phyloP scores from a whole-genome alignment of 768 basidiomycete species.

The Terana coerulea region DNA sequence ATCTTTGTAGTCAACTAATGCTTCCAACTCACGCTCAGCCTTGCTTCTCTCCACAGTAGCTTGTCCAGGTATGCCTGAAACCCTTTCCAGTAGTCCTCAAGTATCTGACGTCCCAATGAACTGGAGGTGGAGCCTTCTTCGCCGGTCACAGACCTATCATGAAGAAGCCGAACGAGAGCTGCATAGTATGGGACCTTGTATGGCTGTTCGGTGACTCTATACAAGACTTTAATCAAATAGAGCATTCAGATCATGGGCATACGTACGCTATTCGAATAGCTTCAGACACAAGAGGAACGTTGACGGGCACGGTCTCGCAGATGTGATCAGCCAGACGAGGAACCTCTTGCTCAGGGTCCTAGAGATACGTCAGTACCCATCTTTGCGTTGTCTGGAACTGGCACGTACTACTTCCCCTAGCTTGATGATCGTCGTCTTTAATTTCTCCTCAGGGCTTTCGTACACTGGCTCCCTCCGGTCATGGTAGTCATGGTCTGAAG shows the following conservation, averaged over 20 bases:
- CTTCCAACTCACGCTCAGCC: slow-evolving; percentile 65
- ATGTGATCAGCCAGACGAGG: slow-evolving; percentile 64
- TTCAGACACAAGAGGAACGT: slow-evolving; percentile 64
- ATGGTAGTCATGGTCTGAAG: slow-evolving; percentile 52
- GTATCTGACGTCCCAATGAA: slow-evolving; percentile 62
- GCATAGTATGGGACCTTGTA: slow-evolving; percentile 93
- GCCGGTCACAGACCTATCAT: slow-evolving; percentile 42
- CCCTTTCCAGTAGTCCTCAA: slow-evolving; percentile 89
- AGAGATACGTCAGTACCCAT: neutral
- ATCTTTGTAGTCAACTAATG: neutral
- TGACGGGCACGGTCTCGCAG: slow-evolving; percentile 52
- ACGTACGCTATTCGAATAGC: slow-evolving; percentile 70
- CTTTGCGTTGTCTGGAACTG: neutral
- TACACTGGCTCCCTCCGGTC: slow-evolving; percentile 47
- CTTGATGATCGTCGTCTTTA: slow-evolving; percentile 64
- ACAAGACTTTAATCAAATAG: slow-evolving; percentile 7
- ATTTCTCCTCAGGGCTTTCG: slow-evolving; percentile 71
- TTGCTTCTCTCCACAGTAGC: slow-evolving; percentile 85
- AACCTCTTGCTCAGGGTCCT: slow-evolving; percentile 74
- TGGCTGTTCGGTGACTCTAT: slow-evolving; percentile 85
- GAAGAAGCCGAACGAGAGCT: slow-evolving; percentile 67
- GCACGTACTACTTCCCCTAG: slow-evolving; percentile 77
- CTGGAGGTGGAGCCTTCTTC: slow-evolving; percentile 31
- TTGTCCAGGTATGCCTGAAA: slow-evolving; percentile 89
- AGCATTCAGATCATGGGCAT: neutral